These are phyloP conservation scores for Urtica urens DNA, from an alignment of 306 rosid species.

Conservation along the genomic window DNA sequence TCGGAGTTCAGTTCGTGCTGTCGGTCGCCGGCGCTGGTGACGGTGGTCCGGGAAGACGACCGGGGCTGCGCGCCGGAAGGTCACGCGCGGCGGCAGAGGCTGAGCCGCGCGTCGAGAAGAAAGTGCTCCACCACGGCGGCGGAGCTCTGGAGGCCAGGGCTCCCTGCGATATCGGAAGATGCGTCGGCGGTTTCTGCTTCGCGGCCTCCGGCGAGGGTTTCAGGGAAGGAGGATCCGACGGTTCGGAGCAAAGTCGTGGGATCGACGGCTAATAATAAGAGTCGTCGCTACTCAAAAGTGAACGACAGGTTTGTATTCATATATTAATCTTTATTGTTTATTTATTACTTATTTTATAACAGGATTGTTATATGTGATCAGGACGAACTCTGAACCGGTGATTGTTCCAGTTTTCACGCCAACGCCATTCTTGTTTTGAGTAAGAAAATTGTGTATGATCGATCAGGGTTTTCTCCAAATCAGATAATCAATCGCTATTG, in stretches of 20 bases:
- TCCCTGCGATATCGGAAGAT: constrained; percentile 23
- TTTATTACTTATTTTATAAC: not conserved
- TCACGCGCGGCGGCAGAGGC: not conserved
- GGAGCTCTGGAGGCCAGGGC: constrained; percentile 26
- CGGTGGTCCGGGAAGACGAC: not conserved
- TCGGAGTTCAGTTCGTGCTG: constrained; percentile 15
- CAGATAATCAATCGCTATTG: no score
- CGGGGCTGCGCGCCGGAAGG: not conserved
- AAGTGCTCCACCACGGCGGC: not conserved
- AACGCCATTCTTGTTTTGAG: constrained; percentile 24
- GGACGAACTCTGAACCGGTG: not conserved
- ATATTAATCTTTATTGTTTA: not conserved
- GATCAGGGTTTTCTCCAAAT: not conserved
- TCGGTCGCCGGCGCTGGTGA: not conserved
- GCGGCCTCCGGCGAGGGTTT: not conserved
- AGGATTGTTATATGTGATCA: not conserved
- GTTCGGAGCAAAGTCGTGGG: constrained; percentile 4
- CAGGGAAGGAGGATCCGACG: not conserved
- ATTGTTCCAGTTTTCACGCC: constrained; percentile 7
- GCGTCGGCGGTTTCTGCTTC: not conserved
- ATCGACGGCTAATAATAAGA: not conserved
- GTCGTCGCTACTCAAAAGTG: not conserved
- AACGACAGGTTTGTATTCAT: constrained; percentile 1
- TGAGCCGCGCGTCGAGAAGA: not conserved
- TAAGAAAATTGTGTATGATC: no score